Evolutionary conservation across 768 basidiomycete species (phyloP).

Genomic region (Paxillus ammoniavirescens): DNA sequence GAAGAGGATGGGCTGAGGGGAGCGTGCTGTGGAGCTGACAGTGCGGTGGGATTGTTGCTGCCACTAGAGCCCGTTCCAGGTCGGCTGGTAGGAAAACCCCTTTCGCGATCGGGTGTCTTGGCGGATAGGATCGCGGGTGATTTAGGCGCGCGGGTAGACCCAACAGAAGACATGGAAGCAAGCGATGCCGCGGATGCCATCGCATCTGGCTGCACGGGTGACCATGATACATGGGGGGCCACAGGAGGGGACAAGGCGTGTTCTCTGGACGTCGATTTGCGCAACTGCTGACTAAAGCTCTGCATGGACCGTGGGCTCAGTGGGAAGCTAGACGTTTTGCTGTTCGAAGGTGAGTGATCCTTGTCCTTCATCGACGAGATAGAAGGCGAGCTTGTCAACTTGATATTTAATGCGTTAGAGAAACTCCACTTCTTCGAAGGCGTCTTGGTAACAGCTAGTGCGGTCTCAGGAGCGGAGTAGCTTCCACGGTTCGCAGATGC

Average conservation of each 20-base stretch:
- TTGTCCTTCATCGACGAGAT: slow-evolving; percentile 51
- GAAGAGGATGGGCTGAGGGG: slow-evolving; percentile 76
- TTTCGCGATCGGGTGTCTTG: slow-evolving; percentile 64
- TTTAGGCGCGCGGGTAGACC: slow-evolving; percentile 56
- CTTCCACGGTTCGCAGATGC: slow-evolving; percentile 37
- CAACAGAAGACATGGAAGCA: slow-evolving; percentile 69
- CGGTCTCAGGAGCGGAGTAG: slow-evolving; percentile 41
- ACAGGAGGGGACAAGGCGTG: slow-evolving; percentile 45
- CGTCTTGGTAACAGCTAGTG: slow-evolving; percentile 58
- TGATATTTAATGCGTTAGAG: slow-evolving; percentile 80
- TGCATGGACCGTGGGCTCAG: slow-evolving; percentile 67
- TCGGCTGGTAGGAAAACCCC: slow-evolving; percentile 49
- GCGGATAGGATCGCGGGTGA: slow-evolving; percentile 40
- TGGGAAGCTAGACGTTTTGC: slow-evolving; percentile 54
- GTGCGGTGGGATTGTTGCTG: slow-evolving; percentile 61
- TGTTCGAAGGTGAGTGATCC: slow-evolving; percentile 30
- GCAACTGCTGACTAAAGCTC: slow-evolving; percentile 59
- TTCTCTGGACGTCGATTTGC: slow-evolving; percentile 71
- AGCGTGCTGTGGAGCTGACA: slow-evolving; percentile 51
- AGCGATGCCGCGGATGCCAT: slow-evolving; percentile 80
- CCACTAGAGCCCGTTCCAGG: slow-evolving; percentile 76
- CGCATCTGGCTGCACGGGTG: slow-evolving; percentile 67
- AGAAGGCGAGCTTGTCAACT: slow-evolving; percentile 64
- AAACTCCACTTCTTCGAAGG: slow-evolving; percentile 98
- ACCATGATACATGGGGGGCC: slow-evolving; percentile 54